Base-by-base conservation (phyloP, 202 grass and related monocot species). In the Musa balbisiana region DNA sequence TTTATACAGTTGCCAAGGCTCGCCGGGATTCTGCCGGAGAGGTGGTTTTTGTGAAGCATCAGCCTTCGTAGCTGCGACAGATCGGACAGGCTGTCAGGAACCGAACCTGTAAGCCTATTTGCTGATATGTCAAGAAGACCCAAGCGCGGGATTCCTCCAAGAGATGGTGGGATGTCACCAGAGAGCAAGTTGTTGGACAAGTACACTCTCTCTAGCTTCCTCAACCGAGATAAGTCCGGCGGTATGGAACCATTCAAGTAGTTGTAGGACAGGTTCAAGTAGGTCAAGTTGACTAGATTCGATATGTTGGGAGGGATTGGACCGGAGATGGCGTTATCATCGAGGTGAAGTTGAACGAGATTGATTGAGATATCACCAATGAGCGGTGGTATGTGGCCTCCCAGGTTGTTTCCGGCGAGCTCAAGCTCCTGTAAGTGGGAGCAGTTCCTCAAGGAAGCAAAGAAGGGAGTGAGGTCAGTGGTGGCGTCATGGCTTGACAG, bases 261-360 rank as follows among this genome's bases (percentile, higher is more conserved):
- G 75, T 98, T 98, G 88, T 98, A 75, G 0, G 94, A 98, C 11
- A 98, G 75, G 79, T 98, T 98, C 16, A 98, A 66, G 50, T 84
- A 78, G 52, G 94, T 98, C 70, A 98, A 87, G 26, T 98, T 98
- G 52, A 83, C 64, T 53, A 98, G 94, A 64, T 86, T 78, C 20
- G 86, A 76, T 80, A 98, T 83, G 76, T 62, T 93, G 24, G 53
- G 81, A 51, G 94, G 94, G 67, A 98, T 93, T 20, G 83, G 76
- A n/a, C 94, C 94, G 23, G 77, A 89, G 71, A 98, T 84, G 26
- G 53, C 72, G 77, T 98, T 98, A 80, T 86, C 84, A 79, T 98
- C 94, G 1, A 98, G 82, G 64, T 93, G 85, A 68, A 98, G 33
- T 6, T 43, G 33, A 43, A 43, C 5, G 33, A 43, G 33, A 43